Conservation (phyloP, 768 basidiomycete genomes). For the Termitomyces sp. region DNA sequence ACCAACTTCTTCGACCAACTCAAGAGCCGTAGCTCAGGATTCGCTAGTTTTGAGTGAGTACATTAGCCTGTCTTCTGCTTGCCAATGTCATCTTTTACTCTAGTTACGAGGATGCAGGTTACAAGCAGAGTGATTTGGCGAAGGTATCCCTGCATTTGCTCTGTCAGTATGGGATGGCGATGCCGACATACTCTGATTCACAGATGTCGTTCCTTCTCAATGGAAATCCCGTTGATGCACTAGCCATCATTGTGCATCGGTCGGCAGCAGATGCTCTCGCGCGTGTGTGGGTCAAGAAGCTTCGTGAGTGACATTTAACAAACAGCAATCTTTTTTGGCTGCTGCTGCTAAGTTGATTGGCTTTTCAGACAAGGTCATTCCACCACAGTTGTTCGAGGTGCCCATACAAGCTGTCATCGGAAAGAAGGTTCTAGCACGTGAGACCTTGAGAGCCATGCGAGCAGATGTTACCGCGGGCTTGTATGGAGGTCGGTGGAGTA, state of each 20-base stretch:
- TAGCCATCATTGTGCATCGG: slow-evolving; percentile 87
- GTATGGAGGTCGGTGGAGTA: slow-evolving; percentile 65
- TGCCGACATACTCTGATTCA: neutral
- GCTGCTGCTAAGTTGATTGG: neutral
- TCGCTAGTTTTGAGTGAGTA: slow-evolving; percentile 84
- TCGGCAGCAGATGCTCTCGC: slow-evolving; percentile 73
- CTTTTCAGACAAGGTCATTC: slow-evolving; percentile 78
- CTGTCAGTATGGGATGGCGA: neutral
- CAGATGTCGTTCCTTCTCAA: slow-evolving; percentile 93
- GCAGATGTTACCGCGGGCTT: slow-evolving; percentile 93
- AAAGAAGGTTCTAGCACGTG: slow-evolving; percentile 81
- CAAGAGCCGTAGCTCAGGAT: slow-evolving; percentile 89
- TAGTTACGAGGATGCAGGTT: slow-evolving; percentile 95
- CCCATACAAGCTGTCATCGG: slow-evolving; percentile 94
- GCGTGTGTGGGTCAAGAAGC: slow-evolving; percentile 84
- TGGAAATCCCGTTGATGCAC: slow-evolving; percentile 84
- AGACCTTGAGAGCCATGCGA: slow-evolving; percentile 79
- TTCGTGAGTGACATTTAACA: slow-evolving; percentile 55
- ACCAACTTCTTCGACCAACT: slow-evolving; percentile 94
- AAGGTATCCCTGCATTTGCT: slow-evolving; percentile 49
- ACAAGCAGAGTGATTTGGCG: slow-evolving; percentile 71
- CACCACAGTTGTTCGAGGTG: slow-evolving; percentile 89
- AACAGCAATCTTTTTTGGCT: neutral
- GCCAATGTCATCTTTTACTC: slow-evolving; percentile 2
- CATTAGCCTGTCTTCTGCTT: neutral